Evolutionary conservation across 805 yeast species (phyloP), one percentile per base, ranked within the genome.

Genomic region (Wickerhamomyces sydowiorum): DNA sequence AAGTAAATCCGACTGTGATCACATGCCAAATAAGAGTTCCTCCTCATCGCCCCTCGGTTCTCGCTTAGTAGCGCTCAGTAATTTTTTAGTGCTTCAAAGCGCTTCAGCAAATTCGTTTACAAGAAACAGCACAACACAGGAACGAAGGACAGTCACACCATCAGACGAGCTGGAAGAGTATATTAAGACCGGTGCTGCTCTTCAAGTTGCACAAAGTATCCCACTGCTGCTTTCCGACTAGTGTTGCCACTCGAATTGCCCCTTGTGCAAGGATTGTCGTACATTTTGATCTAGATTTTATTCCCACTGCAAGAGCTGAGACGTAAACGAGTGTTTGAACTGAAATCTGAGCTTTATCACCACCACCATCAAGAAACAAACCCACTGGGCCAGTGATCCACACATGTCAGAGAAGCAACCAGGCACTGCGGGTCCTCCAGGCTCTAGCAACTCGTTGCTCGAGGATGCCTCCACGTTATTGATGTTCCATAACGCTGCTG

Each of bases 401-500:
- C 38, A 36, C 14, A 25, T 25, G 20, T 20, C 40, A 21, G 22
- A 37, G 14, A 12, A 21, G 10, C 34, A 27, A 27, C 30, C 29
- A 17, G 34, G 5, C 4, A 18, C 17, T 17, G 24, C 14, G 7
- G 28, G 35, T 18, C 32, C 43, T 20, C 14, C 33, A 17, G 33
- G 19, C 13, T 6, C 39, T n/a, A 15, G 24, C 12, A 13, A 20
- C 1, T 62, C 72, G 3, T 46, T 67, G 7, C 60, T 78, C 10
- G 80, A 77, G 48, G 83, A 78, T 61, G 83, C 85, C 1, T 75
- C 82, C 15, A 75, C 82, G 19, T 61, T 78, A 37, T 62, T 78
- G 41, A 72, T 77, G 81, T 76, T 78, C 54, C 80, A 82, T 20
- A 76, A 70, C 49, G 72, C 70, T 15, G 78, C 74, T 3, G 73